Base-by-base conservation (phyloP, 2,329 filamentous ascomycete genomes). In the Elsinoe fawcettii region DNA sequence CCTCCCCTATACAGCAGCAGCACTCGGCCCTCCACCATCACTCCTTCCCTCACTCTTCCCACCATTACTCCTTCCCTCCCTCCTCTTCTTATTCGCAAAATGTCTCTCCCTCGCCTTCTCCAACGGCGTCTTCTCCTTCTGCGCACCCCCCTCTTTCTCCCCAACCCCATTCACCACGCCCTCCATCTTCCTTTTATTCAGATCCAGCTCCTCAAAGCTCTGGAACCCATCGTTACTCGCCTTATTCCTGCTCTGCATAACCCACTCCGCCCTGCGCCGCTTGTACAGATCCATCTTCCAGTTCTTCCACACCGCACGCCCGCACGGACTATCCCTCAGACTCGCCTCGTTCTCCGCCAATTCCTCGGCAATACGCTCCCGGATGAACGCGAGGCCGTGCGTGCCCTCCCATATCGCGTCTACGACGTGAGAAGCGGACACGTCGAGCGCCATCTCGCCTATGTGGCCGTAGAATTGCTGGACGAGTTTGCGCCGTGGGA, bases 221-320 rank as follows among this genome's bases (percentile, higher is more conserved):
- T 76, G 74, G 64, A 78, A 78, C 0, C 75, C 75, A 9, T 77
- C 75, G 58, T 76, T 77, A 51, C 73, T 75, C n/a, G 74, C 76
- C 36, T 73, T 73, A 58, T 69, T 69, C 55, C 83, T 84, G 9
- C 80, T 80, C 62, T 81, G 77, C 58, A 74, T 75, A 58, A 84
- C 75, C 86, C 86, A 89, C 57, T 87, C 83, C 5, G 73, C 75
- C 39, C 81, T 74, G 55, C 78, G 74, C 25, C 83, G 75, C 66
- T 84, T 85, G 70, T 85, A 88, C 5, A 86, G 70, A 69, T 89
- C 86, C 80, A 88, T 85, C 34, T 77, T 79, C 85, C 86, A 89
- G 65, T 88, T 88, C 62, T 82, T 77, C 84, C 85, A 88, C 9
- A 88, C 84, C 2, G 82, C 83, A 32, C 85, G 74, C 1, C 86